These are phyloP conservation scores for Arthrobotrys entomopaga DNA, from an alignment of 2,329 filamentous ascomycete genomes.

Conservation along the genomic window DNA sequence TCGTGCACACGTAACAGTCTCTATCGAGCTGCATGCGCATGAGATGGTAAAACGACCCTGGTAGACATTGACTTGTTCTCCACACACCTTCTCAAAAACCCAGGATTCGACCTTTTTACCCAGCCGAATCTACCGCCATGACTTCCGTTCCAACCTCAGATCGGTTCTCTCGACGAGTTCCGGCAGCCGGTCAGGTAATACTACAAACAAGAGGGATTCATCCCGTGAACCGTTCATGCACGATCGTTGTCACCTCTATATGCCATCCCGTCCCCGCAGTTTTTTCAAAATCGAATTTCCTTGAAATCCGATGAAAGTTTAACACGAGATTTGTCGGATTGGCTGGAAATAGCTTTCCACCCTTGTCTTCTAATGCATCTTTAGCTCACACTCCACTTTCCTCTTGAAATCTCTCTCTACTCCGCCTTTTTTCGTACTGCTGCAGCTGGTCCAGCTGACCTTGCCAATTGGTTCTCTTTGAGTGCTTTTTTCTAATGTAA, in stretches of 20 bases:
- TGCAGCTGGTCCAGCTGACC: slow-evolving; percentile 46
- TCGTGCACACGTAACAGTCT: neutral
- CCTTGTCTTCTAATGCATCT: slow-evolving; percentile 14
- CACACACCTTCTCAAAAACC: slow-evolving; percentile 38
- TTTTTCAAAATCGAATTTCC: slow-evolving; percentile 24
- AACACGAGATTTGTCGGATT: neutral
- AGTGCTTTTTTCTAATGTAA: slow-evolving; percentile 2
- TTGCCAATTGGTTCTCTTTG: neutral
- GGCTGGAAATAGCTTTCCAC: neutral
- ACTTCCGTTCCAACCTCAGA: slow-evolving; percentile 39
- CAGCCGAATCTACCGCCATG: slow-evolving; percentile 32
- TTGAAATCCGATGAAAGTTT: slow-evolving; percentile 31
- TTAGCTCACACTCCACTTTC: neutral
- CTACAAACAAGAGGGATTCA: neutral
- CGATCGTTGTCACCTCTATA: neutral
- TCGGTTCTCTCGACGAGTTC: slow-evolving; percentile 31
- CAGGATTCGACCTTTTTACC: slow-evolving; percentile 25
- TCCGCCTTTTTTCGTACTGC: slow-evolving; percentile 13
- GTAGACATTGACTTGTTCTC: slow-evolving; percentile 32
- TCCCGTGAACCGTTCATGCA: slow-evolving; percentile 1
- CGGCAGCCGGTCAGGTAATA: slow-evolving; percentile 41
- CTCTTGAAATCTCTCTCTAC: neutral
- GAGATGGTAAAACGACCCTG: slow-evolving; percentile 9
- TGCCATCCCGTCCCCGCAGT: slow-evolving; percentile 12
- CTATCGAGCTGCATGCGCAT: slow-evolving; percentile 1